A percentile compares a stretch with the other conserved stretches of the same genome.
phyloP scores from a whole-genome alignment of 2,329 filamentous ascomycete species.

The Neocucurbitaria cava region DNA sequence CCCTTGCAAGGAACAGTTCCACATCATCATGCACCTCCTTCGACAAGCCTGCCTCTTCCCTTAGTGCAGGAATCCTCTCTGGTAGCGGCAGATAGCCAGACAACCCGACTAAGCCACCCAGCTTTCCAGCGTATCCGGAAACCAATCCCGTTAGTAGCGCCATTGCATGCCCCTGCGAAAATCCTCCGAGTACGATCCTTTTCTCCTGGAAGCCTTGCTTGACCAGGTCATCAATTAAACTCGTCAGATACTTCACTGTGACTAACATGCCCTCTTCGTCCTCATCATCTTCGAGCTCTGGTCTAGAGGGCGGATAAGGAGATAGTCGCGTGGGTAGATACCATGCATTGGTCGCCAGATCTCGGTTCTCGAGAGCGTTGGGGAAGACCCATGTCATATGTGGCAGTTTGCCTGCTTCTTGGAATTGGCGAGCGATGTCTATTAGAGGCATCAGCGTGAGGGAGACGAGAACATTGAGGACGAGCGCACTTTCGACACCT shows the following conservation, averaged over 20 bases:
- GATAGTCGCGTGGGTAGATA: conserved; percentile 52
- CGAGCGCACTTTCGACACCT: conserved; percentile 51
- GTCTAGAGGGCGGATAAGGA: conserved; percentile 50
- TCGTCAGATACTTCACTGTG: conserved; percentile 51
- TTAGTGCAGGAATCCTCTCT: conserved; percentile 48
- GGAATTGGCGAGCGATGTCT: conserved; percentile 58
- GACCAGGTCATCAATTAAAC: conserved; percentile 52
- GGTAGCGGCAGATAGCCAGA: conserved; percentile 58
- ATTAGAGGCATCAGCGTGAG: not conserved
- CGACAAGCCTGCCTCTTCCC: conserved; percentile 46
- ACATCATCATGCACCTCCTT: conserved; percentile 44
- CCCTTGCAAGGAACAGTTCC: conserved; percentile 56
- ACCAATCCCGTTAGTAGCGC: conserved; percentile 53
- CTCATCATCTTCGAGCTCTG: conserved; percentile 55
- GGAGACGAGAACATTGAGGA: not conserved
- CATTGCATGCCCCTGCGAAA: conserved; percentile 58
- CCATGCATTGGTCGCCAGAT: conserved; percentile 57
- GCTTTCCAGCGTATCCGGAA: conserved; percentile 50
- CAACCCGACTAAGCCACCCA: conserved; percentile 53
- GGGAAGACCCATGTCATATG: conserved; percentile 60
- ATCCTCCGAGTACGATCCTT: conserved; percentile 57
- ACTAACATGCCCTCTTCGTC: conserved; percentile 55
- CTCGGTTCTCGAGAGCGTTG: conserved; percentile 56
- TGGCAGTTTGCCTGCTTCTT: conserved; percentile 56
- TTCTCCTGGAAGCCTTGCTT: conserved; percentile 50